Evolutionary conservation across 75 land plant genomes (phyloP), one percentile per base, ranked within the genome.

Genomic region (Pseudotsuga menziesii): DNA sequence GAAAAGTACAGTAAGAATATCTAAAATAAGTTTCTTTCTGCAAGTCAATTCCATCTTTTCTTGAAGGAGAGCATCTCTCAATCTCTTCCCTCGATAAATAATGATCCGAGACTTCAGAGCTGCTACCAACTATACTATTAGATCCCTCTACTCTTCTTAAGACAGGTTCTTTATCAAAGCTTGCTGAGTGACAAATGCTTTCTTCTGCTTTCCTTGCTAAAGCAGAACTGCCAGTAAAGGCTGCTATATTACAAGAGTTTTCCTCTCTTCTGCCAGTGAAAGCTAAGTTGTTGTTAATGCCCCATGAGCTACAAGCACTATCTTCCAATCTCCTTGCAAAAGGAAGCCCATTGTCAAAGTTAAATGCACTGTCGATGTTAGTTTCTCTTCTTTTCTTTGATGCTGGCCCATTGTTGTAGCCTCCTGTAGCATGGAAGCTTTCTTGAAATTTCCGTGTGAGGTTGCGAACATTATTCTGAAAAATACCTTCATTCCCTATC

Each of bases 61-160:
- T 80, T 14, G 93, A 91, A 15, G 93, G 91, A 14, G 93, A 91
- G 75, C 80, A 73, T 61, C 86, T 75, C 70, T 92, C 94, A 12
- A 92, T 87, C 79, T 92, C 92, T 27, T 89, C 88, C 78, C 88
- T 85, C 5, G 94, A 92, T 81, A 92, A 83, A 58, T 85, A 86
- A 39, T 52, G 20, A 54, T 78, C 79, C 20, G 56, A 36, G 29
- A 41, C 72, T 22, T 77, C 78, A 41, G 52, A 64, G 54, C 75
- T 63, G 57, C 20, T 73, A 22, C 57, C 60, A 44, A 73, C 75
- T 48, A 20, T 12, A 39, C 17, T 23, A 22, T 32, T 48, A 73
- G 39, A 41, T 41, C n/a, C 57, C 15, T 39, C 25, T 32, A 12
- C 23, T 22, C 58, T 73, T 32, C 17, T 32, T 72, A 44, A 39